Evolutionary conservation across 495 filamentous ascomycete genomes (phyloP).

Genomic region (Chlorociboria aeruginascens): DNA sequence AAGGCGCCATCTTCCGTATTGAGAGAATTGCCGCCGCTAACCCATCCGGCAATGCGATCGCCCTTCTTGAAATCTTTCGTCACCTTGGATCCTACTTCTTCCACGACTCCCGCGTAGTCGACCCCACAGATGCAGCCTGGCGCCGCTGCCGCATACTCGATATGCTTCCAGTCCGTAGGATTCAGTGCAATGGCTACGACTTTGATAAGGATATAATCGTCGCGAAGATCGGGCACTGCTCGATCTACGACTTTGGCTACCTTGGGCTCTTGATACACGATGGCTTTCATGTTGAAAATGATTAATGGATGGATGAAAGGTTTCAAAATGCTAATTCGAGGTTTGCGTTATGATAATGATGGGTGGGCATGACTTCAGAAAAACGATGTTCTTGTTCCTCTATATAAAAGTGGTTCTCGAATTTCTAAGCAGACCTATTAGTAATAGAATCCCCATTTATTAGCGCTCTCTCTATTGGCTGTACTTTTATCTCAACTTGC

Average conservation of each 20-base stretch:
- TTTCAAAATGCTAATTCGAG: no score
- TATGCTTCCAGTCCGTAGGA: constrained; percentile 31
- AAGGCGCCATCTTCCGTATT: constrained; percentile 7
- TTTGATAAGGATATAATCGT: constrained; percentile 4
- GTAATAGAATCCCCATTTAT: no score
- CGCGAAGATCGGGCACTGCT: background rate
- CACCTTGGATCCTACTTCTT: constrained; percentile 18
- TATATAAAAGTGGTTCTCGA: no score
- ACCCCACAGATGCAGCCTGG: constrained; percentile 26
- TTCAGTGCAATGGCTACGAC: constrained; percentile 30
- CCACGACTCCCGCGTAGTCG: constrained; percentile 31
- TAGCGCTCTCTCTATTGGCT: no score
- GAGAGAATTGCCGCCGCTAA: constrained; percentile 1
- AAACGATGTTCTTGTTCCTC: no score
- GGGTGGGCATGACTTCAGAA: no score
- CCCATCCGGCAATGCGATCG: constrained; percentile 2
- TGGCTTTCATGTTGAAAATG: background rate
- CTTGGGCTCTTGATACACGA: background rate
- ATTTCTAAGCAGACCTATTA: no score
- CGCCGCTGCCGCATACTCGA: constrained; percentile 16
- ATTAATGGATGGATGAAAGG: no score
- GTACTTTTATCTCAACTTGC: no score
- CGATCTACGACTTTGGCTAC: background rate
- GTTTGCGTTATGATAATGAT: no score
- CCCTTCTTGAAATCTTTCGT: background rate